Percentiles rank a stretch among this genome's conserved stretches.
Evolutionary conservation across 1,284 basidiomycete species (phyloP).

Genomic region (Bjerkandera adusta): DNA sequence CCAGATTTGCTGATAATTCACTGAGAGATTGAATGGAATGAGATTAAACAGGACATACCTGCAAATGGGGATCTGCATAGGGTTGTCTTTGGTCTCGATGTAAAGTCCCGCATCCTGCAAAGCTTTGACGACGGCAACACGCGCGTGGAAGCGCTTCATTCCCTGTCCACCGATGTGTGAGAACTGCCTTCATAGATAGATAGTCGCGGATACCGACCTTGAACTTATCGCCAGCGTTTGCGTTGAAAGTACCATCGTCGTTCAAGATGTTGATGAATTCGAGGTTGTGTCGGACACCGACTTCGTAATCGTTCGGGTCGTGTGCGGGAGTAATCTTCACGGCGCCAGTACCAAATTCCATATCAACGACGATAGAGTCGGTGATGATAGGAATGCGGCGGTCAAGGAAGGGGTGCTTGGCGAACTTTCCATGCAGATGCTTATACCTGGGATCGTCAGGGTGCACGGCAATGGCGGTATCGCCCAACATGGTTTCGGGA

Average conservation of each 20-base stretch:
- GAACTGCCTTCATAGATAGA: not conserved
- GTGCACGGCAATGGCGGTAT: slow-evolving; percentile 97
- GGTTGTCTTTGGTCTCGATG: slow-evolving; percentile 92
- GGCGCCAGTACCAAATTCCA: slow-evolving; percentile 96
- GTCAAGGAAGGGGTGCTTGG: slow-evolving; percentile 86
- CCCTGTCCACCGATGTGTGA: slow-evolving; percentile 51
- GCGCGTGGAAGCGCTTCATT: slow-evolving; percentile 95
- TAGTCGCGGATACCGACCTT: slow-evolving; percentile 39
- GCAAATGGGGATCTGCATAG: slow-evolving; percentile 94
- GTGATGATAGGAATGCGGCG: slow-evolving; percentile 89
- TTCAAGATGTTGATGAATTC: slow-evolving; percentile 96
- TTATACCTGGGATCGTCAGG: slow-evolving; percentile 93
- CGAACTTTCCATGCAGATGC: slow-evolving; percentile 95
- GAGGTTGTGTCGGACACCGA: slow-evolving; percentile 86
- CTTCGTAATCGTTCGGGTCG: slow-evolving; percentile 97
- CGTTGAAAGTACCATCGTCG: slow-evolving; percentile 96
- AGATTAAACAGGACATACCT: slow-evolving; percentile 39
- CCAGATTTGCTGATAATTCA: slow-evolving; percentile 95
- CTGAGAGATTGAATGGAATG: not conserved
- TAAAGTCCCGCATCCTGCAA: slow-evolving; percentile 88
- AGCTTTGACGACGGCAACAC: slow-evolving; percentile 82
- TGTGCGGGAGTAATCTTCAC: slow-evolving; percentile 99
- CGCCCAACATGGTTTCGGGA: slow-evolving; percentile 98
- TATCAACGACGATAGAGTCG: slow-evolving; percentile 83
- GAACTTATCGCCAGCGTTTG: slow-evolving; percentile 83